Conservation (phyloP, 352 stramenopile species). For the Pythium guiyangense region DNA sequence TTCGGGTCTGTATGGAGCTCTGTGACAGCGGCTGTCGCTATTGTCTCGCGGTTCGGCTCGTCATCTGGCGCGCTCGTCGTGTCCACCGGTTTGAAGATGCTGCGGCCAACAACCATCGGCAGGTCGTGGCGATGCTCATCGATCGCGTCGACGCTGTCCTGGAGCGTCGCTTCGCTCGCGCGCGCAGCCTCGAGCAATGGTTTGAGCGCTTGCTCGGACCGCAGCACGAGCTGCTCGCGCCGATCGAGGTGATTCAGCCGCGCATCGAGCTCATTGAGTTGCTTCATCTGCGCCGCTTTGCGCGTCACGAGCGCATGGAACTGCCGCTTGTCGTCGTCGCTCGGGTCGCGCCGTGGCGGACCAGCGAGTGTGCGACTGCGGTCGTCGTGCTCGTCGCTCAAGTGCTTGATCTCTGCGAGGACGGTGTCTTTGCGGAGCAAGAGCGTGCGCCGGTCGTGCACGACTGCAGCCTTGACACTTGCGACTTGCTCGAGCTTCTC, state of each 20-base stretch:
- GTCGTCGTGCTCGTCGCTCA: conserved; percentile 42
- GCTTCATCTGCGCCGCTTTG: conserved; percentile 35
- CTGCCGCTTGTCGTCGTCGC: conserved; percentile 50
- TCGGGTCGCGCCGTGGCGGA: conserved; percentile 56
- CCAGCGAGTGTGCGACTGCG: conserved; percentile 41
- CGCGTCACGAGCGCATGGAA: conserved; percentile 53
- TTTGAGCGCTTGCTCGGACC: conserved; percentile 36
- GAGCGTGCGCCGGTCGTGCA: conserved; percentile 40
- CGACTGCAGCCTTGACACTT: conserved; percentile 30
- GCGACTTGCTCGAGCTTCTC: conserved; percentile 53
- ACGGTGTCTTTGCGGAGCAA: conserved; percentile 41
- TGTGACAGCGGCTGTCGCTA: conserved; percentile 16
- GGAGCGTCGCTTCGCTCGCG: conserved; percentile 17
- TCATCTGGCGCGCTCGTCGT: neutral
- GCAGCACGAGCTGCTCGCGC: conserved; percentile 28
- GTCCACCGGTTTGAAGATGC: conserved; percentile 30
- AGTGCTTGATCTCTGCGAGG: conserved; percentile 44
- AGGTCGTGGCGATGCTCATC: conserved; percentile 33
- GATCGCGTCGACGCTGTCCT: conserved; percentile 22
- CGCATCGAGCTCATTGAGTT: conserved; percentile 39
- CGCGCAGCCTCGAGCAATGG: conserved; percentile 28
- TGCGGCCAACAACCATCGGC: conserved; percentile 52
- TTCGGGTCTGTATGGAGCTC: conserved; percentile 23
- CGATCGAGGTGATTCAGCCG: conserved; percentile 44
- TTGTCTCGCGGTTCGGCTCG: neutral